Base-by-base conservation (phyloP, 805 yeast genomes). In the Schwanniomyces vanrijiae region DNA sequence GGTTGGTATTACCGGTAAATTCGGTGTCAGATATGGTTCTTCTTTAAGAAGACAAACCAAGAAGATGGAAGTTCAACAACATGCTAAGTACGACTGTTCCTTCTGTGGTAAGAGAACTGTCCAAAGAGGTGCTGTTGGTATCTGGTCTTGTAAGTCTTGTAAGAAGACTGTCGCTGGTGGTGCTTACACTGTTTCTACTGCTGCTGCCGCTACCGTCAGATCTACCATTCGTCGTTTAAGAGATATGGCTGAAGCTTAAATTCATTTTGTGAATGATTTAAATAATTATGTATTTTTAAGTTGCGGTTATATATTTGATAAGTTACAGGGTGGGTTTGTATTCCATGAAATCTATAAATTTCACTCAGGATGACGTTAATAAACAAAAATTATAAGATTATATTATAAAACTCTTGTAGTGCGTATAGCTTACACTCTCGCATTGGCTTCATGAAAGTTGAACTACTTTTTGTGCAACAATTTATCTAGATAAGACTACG, bases 21-120 rank as follows among this genome's bases (percentile, higher is more conserved):
- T 90, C 86, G 99, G 99, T 90, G 97, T 94, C 82, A 91, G 99
- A 86, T 94, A 94, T 84, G 96, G 99, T 91, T 92, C 99, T 69
- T 95, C 99, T 61, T 84, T 94, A 79, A 92, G 99, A 88, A 90
- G 98, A 82, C 97, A 90, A 81, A 88, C 96, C 84, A 91, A 91
- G 87, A 94, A 94, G 84, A 83, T 94, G 79, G 99, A 95, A 83
- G 86, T 90, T 71, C 97, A 90, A 81, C 97, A 91, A 78, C 99
- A 92, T 81, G 88, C 99, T 69, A 89, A 88, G 76, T 94, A 95
- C 87, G 96, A 89, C 79, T 94, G 98, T 80, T 84, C 99, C 56
- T 94, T 94, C 97, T 92, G 98, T 82, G 99, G 99, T 80, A 94
- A 94, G 88, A 89, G 90, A 83, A 73, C 96, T 59, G 97, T 95